These are phyloP conservation scores for Fraxinus anomala DNA, from an alignment of 257 asterid genomes.

Conservation along the genomic window DNA sequence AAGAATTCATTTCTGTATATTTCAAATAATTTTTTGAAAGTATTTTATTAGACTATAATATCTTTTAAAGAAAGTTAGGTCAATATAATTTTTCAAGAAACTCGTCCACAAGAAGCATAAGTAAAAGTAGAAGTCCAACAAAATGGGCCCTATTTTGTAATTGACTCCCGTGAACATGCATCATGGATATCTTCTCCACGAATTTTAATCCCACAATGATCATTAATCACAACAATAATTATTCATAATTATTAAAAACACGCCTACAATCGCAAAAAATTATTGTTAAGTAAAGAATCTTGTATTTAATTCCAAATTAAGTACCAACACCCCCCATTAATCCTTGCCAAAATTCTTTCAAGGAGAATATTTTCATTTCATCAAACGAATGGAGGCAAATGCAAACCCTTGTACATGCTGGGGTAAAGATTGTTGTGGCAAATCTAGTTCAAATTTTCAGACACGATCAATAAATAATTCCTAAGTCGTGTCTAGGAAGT, in stretches of 20 bases:
- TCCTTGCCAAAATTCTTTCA: too few relatives aligned
- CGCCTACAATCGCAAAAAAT: background rate
- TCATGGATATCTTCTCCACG: background rate
- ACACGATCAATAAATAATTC: slow-evolving; percentile 20
- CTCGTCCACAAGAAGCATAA: too few relatives aligned
- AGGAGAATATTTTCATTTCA: background rate
- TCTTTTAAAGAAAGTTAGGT: too few relatives aligned
- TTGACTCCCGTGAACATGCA: background rate
- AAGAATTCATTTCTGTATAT: too few relatives aligned
- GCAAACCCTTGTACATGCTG: background rate
- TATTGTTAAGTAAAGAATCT: too few relatives aligned
- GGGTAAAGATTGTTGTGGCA: background rate
- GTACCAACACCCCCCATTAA: too few relatives aligned
- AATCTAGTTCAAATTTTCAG: background rate
- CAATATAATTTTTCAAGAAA: too few relatives aligned
- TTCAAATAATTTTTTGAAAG: too few relatives aligned
- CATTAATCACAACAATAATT: background rate
- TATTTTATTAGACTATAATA: too few relatives aligned
- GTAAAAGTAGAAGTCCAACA: too few relatives aligned
- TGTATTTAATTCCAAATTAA: too few relatives aligned
- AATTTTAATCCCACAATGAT: background rate
- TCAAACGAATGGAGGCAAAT: background rate
- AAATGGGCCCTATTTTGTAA: too few relatives aligned
- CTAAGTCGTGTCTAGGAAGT: slow-evolving; percentile 25
- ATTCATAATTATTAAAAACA: background rate